These are phyloP conservation scores for Chara braunii DNA, from an alignment of 139 green algal genomes.

Conservation along the genomic window DNA sequence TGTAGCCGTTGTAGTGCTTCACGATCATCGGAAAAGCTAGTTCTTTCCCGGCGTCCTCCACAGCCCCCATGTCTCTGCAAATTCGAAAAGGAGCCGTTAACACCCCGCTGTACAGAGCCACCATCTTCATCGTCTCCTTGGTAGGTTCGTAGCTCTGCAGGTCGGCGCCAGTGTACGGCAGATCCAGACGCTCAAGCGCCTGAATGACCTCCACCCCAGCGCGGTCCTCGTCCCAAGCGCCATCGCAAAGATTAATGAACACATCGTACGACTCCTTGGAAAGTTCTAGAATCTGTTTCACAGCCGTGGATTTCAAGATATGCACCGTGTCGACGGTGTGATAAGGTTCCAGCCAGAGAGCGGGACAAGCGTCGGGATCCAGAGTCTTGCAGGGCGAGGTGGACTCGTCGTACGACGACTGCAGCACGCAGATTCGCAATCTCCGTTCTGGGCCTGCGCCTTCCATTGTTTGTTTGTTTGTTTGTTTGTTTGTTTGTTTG, in stretches of 20 bases:
- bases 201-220: slow-evolving; percentile 19
- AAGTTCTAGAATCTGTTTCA: slow-evolving; percentile 17
- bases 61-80: neutral
- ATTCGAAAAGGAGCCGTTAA: neutral
- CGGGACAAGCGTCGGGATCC: slow-evolving; percentile 10
- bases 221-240: slow-evolving; percentile 16
- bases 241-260: slow-evolving; percentile 27
- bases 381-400: slow-evolving; percentile 17
- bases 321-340: neutral
- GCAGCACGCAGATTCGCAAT: slow-evolving; percentile 22
- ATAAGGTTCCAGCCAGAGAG: slow-evolving; percentile 10
- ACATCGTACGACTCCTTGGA: slow-evolving; percentile 1
- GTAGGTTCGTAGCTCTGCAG: neutral
- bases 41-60: neutral
- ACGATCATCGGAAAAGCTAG: slow-evolving; percentile 20
- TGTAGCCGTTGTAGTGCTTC: slow-evolving; percentile 15
- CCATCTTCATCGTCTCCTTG: slow-evolving; percentile 22
- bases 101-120: slow-evolving; percentile 7
- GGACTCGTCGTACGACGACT: slow-evolving; percentile 20
- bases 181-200: slow-evolving; percentile 9
- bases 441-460: too few relatives aligned
- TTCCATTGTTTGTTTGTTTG: too few relatives aligned
- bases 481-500: too few relatives aligned
- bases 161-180: slow-evolving; percentile 13
- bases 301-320: neutral